Base-by-base conservation (phyloP, 257 asterid genomes). In the Mentha longifolia region DNA sequence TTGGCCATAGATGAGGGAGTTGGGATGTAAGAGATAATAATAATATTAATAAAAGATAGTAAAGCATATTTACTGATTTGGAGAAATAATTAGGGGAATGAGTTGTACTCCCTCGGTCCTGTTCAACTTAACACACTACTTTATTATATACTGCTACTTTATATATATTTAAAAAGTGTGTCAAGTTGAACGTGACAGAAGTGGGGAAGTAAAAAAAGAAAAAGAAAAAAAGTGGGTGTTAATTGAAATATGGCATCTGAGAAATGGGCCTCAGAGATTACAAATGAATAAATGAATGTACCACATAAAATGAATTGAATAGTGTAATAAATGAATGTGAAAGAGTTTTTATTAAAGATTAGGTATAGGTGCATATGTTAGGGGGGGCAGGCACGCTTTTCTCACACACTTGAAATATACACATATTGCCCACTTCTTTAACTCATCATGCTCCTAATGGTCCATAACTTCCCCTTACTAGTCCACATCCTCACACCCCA, bases 401-500 rank as follows among this genome's bases (percentile, higher is more conserved):
- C 73, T 35, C 61, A 64, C 41, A 58, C 5, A 72, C 64, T 57
- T 47, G 16, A 74, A 67, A 51, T 16, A 46, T 16, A 15, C 20
- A 47, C 20, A 61, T 78, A 13, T 49, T 68, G 78, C 65, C 51
- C 76, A 61, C 75, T 61, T 58, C 71, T 70, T 67, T 58, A 65
- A 77, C 56, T 51, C 73, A 45, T 73, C 54, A 73, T 68, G 71
- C 65, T 71, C 62, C 61, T 64, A 72, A 79, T 79, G 84, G 84
- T 79, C 84, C 84, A 79, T 67, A 46, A 67, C 75, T 54, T 35
- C 68, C 61, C 62, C 59, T 62, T 47, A 58, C 79, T n/a, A 64
- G 59, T 70, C 73, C 56, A 66, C 49, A 65, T 42, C 63, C 45
- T 30, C 66, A 73, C 42, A 43, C 54, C 15, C 67, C 39, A 33